Conservation (phyloP, 2,329 filamentous ascomycete species). For the Colletotrichum tropicicola region DNA sequence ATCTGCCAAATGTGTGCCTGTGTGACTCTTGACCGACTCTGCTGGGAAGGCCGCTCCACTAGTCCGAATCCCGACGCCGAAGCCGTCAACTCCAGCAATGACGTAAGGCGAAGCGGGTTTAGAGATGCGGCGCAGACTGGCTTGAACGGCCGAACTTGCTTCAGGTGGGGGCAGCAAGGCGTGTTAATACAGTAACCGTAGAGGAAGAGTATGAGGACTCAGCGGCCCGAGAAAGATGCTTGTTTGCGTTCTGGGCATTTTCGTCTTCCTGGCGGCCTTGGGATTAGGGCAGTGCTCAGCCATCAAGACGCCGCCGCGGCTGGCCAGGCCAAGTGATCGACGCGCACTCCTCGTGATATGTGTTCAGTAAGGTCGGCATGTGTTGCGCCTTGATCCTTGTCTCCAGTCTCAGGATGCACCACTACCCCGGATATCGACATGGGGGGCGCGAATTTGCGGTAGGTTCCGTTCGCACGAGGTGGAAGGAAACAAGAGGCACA, state of each 20-base stretch:
- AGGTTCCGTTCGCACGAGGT: background rate
- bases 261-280: background rate
- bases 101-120: background rate
- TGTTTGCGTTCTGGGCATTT: background rate
- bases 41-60: background rate
- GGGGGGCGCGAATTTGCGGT: background rate
- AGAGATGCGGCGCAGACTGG: background rate
- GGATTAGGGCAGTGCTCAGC: background rate
- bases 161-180: background rate
- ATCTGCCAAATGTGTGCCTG: too few relatives aligned
- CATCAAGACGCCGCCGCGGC: too few relatives aligned
- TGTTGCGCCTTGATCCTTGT: background rate
- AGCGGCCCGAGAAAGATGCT: too few relatives aligned
- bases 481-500: background rate
- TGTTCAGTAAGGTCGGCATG: background rate
- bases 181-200: background rate
- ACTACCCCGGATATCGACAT: background rate
- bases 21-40: background rate
- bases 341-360: background rate
- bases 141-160: background rate
- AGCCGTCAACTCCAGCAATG: background rate
- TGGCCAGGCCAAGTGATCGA: background rate
- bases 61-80: background rate
- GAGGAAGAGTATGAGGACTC: background rate
- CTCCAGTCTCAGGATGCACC: background rate